Evolutionary conservation across 148 eudicot genomes (phyloP).

Genomic region (Pharnaceum exiguum): DNA sequence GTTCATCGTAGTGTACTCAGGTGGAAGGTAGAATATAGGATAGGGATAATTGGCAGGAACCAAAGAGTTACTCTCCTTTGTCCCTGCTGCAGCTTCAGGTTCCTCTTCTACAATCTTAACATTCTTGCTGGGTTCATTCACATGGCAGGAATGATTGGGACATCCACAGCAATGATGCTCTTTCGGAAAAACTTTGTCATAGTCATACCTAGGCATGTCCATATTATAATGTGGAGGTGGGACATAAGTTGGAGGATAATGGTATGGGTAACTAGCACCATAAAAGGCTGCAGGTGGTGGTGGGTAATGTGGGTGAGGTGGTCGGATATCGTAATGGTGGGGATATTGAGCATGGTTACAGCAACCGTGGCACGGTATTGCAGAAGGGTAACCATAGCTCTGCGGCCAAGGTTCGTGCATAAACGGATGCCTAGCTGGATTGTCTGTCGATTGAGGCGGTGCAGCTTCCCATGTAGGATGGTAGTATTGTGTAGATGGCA

Average conservation of each 20-base stretch:
- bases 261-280: conserved; percentile 35
- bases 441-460: conserved; percentile 29
- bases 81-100: conserved; percentile 31
- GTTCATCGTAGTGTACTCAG: conserved; percentile 24
- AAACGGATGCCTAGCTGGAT: conserved; percentile 13
- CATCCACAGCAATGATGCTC: conserved; percentile 62
- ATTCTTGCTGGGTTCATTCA: conserved; percentile 32
- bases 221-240: conserved; percentile 45
- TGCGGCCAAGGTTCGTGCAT: conserved; percentile 36
- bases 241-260: conserved; percentile 28
- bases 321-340: conserved; percentile 26
- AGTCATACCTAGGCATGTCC: conserved; percentile 46
- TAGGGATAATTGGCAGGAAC: conserved; percentile 28
- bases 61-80: conserved; percentile 21
- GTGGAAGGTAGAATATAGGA: conserved; percentile 54
- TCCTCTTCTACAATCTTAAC: conserved; percentile 50
- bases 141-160: conserved; percentile 26
- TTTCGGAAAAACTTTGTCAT: conserved; percentile 30
- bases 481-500: conserved; percentile 22
- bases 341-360: conserved; percentile 36
- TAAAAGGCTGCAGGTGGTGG: conserved; percentile 27
- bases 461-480: conserved; percentile 30
- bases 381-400: conserved; percentile 30
- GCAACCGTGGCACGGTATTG: conserved; percentile 40
- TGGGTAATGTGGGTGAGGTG: conserved; percentile 39